These are phyloP conservation scores for Barnettozyma pratensis DNA, from an alignment of 805 yeast species.

Conservation along the genomic window DNA sequence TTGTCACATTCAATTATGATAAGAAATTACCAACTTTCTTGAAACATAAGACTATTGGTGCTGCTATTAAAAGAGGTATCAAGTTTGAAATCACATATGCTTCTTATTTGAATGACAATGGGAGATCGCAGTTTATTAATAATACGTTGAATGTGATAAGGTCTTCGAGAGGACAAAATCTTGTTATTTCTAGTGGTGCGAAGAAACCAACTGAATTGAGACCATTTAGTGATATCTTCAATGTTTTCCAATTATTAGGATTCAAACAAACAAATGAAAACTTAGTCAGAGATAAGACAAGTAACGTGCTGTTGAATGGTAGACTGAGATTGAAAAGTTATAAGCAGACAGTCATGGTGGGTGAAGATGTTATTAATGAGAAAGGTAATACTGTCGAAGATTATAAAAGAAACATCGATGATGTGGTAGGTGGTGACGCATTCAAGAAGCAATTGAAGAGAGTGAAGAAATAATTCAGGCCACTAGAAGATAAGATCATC, in stretches of 20 bases:
- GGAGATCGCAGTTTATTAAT: constrained; percentile 59
- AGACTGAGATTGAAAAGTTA: constrained; percentile 66
- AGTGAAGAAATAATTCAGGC: constrained; percentile 10
- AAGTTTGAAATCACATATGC: constrained; percentile 74
- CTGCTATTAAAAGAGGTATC: constrained; percentile 79
- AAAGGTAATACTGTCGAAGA: constrained; percentile 11
- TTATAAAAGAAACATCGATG: constrained; percentile 18
- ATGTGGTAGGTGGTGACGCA: constrained; percentile 18
- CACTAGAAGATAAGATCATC: too few species aligned
- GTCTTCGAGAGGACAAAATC: constrained; percentile 75
- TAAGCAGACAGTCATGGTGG: constrained; percentile 67
- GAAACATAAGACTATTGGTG: constrained; percentile 78
- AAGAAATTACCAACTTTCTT: constrained; percentile 68
- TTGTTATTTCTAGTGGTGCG: constrained; percentile 78
- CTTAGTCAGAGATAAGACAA: constrained; percentile 49
- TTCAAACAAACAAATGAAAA: constrained; percentile 55
- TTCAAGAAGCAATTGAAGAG: constrained; percentile 23
- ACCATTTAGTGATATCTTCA: constrained; percentile 61
- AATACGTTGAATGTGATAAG: constrained; percentile 73
- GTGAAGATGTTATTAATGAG: constrained; percentile 35
- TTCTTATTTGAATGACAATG: constrained; percentile 39
- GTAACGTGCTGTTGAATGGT: constrained; percentile 65
- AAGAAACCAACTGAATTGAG: constrained; percentile 50
- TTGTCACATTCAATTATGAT: constrained; percentile 67
- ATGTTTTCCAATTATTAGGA: constrained; percentile 64